Evolutionary conservation across 495 filamentous ascomycete species (phyloP).

Genomic region (Penicillium alfredii): DNA sequence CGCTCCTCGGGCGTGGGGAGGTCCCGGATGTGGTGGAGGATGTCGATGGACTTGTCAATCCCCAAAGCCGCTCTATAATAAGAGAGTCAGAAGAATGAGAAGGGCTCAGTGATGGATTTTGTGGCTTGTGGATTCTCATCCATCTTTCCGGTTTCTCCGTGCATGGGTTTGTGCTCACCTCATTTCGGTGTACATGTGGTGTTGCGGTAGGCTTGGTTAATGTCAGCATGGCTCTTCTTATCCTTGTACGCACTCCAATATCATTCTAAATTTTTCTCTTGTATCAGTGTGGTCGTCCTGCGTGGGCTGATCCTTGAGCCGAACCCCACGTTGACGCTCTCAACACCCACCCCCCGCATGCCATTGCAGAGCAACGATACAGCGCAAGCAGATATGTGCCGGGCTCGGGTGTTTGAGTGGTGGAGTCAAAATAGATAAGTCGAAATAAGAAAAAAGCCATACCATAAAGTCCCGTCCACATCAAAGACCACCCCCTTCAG

Average conservation of each 20-base stretch:
- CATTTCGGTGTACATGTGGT: constrained; percentile 91
- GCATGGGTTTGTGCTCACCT: constrained; percentile 56
- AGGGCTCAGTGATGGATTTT: neutral
- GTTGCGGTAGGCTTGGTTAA: constrained; percentile 68
- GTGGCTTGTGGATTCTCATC: neutral
- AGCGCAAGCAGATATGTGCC: no score
- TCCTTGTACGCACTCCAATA: no score
- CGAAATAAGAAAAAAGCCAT: constrained; percentile 34
- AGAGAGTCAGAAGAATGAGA: neutral
- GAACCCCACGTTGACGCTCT: no score
- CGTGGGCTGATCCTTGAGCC: no score
- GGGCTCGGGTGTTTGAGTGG: no score
- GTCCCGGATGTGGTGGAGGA: constrained; percentile 77
- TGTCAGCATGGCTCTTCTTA: constrained; percentile 5
- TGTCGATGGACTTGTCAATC: constrained; percentile 68
- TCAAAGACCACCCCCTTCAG: constrained; percentile 88
- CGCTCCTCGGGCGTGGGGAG: constrained; percentile 57
- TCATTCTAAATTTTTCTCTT: no score
- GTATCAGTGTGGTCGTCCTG: no score
- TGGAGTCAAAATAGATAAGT: no score
- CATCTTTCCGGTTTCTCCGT: no score
- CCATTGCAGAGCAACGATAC: no score
- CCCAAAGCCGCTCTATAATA: constrained; percentile 46
- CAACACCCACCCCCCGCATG: no score
- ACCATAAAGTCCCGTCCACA: constrained; percentile 93